phyloP scores from a whole-genome alignment of 495 filamentous ascomycete species.

The Bombardia bombarda region DNA sequence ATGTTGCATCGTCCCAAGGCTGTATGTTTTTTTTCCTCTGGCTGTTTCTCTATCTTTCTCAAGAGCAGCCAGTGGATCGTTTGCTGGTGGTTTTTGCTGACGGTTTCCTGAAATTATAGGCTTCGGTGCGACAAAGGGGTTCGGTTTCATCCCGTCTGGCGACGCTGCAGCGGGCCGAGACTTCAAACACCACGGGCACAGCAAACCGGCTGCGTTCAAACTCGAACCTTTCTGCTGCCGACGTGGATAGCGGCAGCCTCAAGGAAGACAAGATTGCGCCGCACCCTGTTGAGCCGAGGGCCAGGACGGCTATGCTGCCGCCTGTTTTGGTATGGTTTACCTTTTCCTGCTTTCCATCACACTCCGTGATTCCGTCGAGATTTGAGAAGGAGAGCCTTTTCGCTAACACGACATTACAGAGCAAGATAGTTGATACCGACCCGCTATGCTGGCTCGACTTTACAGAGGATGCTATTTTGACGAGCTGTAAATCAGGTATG shows the following conservation, averaged over 20 bases:
- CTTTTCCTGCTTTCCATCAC: conserved; percentile 3
- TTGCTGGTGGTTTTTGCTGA: conserved; percentile 7
- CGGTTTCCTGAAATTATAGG: too few relatives aligned
- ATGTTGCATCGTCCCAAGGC: conserved; percentile 83
- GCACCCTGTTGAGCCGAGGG: conserved; percentile 74
- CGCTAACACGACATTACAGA: conserved; percentile 34
- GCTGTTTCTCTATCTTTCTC: too few relatives aligned
- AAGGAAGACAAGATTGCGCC: conserved; percentile 41
- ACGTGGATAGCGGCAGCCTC: conserved; percentile 39
- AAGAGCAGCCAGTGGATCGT: too few relatives aligned
- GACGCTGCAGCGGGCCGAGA: conserved; percentile 38
- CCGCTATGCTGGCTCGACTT: conserved; percentile 86
- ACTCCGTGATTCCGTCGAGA: not conserved
- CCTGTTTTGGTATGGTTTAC: conserved; percentile 67
- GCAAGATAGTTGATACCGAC: conserved; percentile 77
- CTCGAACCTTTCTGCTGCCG: conserved; percentile 46
- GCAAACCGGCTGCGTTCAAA: conserved; percentile 58
- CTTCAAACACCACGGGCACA: conserved; percentile 40
- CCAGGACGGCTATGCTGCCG: conserved; percentile 78
- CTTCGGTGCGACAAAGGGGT: conserved; percentile 48
- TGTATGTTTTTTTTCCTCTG: too few relatives aligned
- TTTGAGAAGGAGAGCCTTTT: not conserved
- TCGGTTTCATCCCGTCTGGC: conserved; percentile 51
- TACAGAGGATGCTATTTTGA: conserved; percentile 83
- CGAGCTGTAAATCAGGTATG: conserved; percentile 79